Evolutionary conservation across 345 rosid species (phyloP), one percentile per base, ranked within the genome.

Genomic region (Dovyalis caffra): DNA sequence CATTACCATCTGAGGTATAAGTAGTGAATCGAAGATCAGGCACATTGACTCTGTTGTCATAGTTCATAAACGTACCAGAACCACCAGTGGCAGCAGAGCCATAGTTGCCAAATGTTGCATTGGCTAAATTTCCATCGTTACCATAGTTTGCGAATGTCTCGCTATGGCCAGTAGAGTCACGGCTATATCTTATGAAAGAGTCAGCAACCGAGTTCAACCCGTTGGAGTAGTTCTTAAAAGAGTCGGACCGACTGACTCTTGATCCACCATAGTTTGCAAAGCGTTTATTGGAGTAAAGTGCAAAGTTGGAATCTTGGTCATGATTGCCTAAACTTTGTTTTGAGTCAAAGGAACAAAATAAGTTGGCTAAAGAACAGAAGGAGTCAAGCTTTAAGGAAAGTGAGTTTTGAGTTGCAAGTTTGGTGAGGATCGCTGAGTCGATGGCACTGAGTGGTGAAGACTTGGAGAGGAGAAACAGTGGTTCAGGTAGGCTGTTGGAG

Each of bases 201-300:
- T 74, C 78, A 51, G 66, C 6, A 7, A 56, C 76, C 3, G 78
- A 60, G 78, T 77, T 81, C 60, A 81, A 25, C 38, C 78, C 81
- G 63, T 74, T 49, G 40, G 84, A 81, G 81, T 81, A 81, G 71
- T 77, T 81, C 70, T 74, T 77, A 73, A 81, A 81, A 16, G 84
- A 77, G 78, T 81, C 84, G 43, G 25, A 8, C 6, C 75, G 62
- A 18, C 78, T 76, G 61, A 32, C 45, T 33, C 56, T 45, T 0
- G 84, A 64, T 2, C 37, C 18, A 57, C 84, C 84, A 57, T 81
- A 81, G 76, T 33, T 77, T 8, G 76, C 3, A 56, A 81, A 81
- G 32, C 51, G 78, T 58, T 33, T 64, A 76, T 77, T 74, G 73
- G 81, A 69, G 28, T 77, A 81, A 14, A 37, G 37, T 3, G 76